Percentiles rank a stretch among this genome's conserved stretches.
Evolutionary conservation across 129 eudicot genomes (phyloP).

Genomic region (Flaveria ramosissima): DNA sequence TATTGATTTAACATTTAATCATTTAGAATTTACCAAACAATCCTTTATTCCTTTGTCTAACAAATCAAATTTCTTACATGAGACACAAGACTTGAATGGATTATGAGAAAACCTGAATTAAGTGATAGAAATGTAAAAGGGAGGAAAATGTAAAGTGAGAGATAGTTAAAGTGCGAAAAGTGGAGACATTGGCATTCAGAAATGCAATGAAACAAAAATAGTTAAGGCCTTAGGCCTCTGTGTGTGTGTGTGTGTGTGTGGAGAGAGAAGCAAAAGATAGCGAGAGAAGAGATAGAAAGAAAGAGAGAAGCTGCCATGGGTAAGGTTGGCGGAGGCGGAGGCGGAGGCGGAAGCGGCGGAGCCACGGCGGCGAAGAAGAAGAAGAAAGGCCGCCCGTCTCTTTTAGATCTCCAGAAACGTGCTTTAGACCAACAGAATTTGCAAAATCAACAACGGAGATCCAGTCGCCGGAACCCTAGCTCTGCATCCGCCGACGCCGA

Average conservation of each 20-base stretch:
- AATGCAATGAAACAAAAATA: slow-evolving; percentile 30
- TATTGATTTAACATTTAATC: too few species aligned
- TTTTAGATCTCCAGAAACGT: slow-evolving; percentile 65
- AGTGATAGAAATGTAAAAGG: neutral
- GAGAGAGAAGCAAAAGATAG: slow-evolving; percentile 45
- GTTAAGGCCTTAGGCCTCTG: slow-evolving; percentile 17
- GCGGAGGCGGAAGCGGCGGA: slow-evolving; percentile 35
- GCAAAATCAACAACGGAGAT: slow-evolving; percentile 48
- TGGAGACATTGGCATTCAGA: neutral
- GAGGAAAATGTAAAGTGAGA: neutral
- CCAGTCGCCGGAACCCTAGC: slow-evolving; percentile 84
- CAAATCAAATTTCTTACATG: too few species aligned
- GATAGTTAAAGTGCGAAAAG: slow-evolving; percentile 18
- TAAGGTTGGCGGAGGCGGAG: slow-evolving; percentile 44
- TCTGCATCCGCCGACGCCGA: slow-evolving; percentile 39
- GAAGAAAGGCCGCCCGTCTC: slow-evolving; percentile 91
- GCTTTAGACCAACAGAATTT: slow-evolving; percentile 39
- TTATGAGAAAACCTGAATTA: too few species aligned
- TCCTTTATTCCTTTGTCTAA: too few species aligned
- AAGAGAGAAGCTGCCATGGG: slow-evolving; percentile 51
- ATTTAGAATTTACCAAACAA: too few species aligned
- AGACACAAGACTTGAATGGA: neutral
- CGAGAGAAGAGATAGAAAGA: slow-evolving; percentile 8
- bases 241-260: neutral
- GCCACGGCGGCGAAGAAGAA: slow-evolving; percentile 49